Evolutionary conservation across 2,329 filamentous ascomycete genomes (phyloP).

Genomic region (Apiospora arundinis): DNA sequence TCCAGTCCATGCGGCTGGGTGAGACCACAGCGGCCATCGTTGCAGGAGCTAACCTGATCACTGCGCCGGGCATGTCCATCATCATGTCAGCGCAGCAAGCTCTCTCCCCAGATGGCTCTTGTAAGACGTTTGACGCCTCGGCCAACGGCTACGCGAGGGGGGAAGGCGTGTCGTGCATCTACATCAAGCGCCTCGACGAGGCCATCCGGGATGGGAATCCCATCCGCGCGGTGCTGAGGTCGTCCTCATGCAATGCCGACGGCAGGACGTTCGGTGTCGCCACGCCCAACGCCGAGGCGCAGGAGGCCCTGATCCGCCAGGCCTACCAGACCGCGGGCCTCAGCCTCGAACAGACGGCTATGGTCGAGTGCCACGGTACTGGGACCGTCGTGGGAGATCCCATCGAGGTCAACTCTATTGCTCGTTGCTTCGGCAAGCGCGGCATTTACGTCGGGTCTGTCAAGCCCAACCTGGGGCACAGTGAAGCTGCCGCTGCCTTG

Average conservation of each 20-base stretch:
- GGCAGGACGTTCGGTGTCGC: neutral
- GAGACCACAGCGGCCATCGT: neutral
- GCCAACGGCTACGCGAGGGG: slow-evolving; percentile 15
- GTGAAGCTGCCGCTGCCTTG: slow-evolving; percentile 36
- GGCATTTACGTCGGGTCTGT: neutral
- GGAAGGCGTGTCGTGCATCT: neutral
- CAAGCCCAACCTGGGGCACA: slow-evolving; percentile 38
- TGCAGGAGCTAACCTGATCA: neutral
- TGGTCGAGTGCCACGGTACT: slow-evolving; percentile 40
- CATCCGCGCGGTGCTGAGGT: neutral
- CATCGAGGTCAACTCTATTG: slow-evolving; percentile 29
- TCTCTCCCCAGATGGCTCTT: neutral
- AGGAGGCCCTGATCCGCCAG: neutral
- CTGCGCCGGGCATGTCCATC: neutral
- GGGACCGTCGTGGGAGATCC: slow-evolving; percentile 24
- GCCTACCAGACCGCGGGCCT: slow-evolving; percentile 27
- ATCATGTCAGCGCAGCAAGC: slow-evolving; percentile 4
- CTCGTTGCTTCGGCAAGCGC: slow-evolving; percentile 23
- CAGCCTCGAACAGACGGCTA: slow-evolving; percentile 27
- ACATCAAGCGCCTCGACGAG: neutral
- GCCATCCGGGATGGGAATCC: neutral
- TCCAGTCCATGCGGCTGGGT: neutral
- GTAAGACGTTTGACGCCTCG: neutral
- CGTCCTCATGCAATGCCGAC: neutral
- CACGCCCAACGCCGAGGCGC: neutral